These are phyloP conservation scores for Asclepias syriaca DNA, from an alignment of 257 asterid species.

Conservation along the genomic window DNA sequence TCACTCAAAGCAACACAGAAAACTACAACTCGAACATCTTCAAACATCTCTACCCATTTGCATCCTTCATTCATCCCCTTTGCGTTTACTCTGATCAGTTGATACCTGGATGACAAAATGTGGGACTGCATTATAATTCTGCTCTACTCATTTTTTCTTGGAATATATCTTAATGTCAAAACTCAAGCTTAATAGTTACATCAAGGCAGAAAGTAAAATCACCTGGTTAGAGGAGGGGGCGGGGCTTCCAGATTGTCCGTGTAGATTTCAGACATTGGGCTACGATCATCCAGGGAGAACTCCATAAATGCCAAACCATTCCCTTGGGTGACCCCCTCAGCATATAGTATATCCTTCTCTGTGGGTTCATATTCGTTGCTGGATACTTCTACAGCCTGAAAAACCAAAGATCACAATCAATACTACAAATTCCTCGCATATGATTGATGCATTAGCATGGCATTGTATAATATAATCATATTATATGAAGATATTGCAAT, in stretches of 20 bases:
- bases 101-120: constrained; percentile 48
- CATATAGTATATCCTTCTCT: constrained; percentile 77
- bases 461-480: too few relatives aligned
- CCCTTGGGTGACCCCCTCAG: constrained; percentile 96
- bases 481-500: too few relatives aligned
- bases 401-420: constrained; percentile 5
- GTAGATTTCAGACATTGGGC: constrained; percentile 89
- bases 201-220: constrained; percentile 14
- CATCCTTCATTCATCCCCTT: constrained; percentile 83
- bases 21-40: constrained; percentile 78
- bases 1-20: constrained; percentile 75
- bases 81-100: constrained; percentile 78
- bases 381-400: constrained; percentile 87
- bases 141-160: background rate
- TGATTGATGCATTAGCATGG: background rate
- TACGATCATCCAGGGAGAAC: constrained; percentile 86
- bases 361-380: constrained; percentile 95
- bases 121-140: background rate
- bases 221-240: constrained; percentile 67
- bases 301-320: constrained; percentile 91
- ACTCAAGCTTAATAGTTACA: background rate
- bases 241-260: constrained; percentile 70
- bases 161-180: background rate
- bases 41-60: constrained; percentile 98
- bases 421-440: background rate